Conservation (phyloP, 1,139 yeast species). For the Martiniozyma asiatica region DNA sequence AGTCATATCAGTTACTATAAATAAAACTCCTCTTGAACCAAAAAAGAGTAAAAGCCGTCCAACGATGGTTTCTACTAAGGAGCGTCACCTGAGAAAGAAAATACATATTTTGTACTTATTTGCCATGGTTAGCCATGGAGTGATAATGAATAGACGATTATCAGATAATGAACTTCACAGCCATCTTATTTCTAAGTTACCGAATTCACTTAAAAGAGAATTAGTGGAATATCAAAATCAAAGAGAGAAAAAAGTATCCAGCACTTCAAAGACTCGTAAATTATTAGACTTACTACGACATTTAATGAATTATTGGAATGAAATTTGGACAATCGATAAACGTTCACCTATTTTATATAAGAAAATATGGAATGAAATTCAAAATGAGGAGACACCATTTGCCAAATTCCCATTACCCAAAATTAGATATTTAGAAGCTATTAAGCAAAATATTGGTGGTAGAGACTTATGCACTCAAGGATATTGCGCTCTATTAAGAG, state of each 20-base stretch:
- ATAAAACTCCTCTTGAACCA: conserved; percentile 4
- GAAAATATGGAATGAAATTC: conserved; percentile 53
- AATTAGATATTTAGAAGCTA: too few species aligned
- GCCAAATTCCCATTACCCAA: too few species aligned
- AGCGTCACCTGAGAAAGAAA: conserved; percentile 35
- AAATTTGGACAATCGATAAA: conserved; percentile 39
- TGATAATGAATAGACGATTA: conserved; percentile 64
- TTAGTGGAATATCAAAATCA: conserved; percentile 20
- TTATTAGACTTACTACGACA: conserved; percentile 65
- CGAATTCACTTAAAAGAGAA: conserved; percentile 30
- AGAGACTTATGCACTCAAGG: conserved; percentile 82
- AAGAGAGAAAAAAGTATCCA: conserved; percentile 16
- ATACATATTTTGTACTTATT: conserved; percentile 54
- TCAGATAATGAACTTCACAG: conserved; percentile 23
- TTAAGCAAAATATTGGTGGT: conserved; percentile 43
- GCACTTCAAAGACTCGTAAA: conserved; percentile 47
- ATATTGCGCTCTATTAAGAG: conserved; percentile 62
- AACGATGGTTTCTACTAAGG: conserved; percentile 38
- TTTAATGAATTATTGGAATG: conserved; percentile 51
- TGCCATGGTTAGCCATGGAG: conserved; percentile 53
- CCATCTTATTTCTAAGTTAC: conserved; percentile 32
- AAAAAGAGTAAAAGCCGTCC: conserved; percentile 19
- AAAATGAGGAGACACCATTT: conserved; percentile 9
- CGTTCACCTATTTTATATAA: conserved; percentile 21
- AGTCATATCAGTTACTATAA: too few species aligned